Evolutionary conservation across 352 stramenopile species (phyloP), one percentile per base, ranked within the genome.

Genomic region (Pelagophyceae sp.): DNA sequence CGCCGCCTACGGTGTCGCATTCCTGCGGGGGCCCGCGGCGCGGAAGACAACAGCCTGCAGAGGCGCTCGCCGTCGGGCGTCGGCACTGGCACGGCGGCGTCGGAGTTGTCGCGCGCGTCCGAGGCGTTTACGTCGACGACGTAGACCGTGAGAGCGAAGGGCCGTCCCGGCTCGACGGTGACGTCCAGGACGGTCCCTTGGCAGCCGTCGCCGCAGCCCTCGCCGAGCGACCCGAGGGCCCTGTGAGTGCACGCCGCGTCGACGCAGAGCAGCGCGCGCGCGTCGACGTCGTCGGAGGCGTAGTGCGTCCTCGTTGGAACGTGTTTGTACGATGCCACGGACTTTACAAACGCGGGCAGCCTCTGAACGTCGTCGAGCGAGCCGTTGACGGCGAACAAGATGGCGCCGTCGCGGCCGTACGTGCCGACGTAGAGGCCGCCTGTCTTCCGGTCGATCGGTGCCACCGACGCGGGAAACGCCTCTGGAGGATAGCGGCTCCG

Each of bases 61-160:
- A n/a, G n/a, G n/a, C n/a, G n/a, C n/a, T n/a, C 54, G 54, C 54
- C 54, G 54, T n/a, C 54, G 54, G 54, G 54, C 54, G 54, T 63
- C 54, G 54, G 54, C 11, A 63, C 54, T 2, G 54, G 54, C 15
- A 63, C 11, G 2, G 54, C 11, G 11, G 15, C 6, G 2, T 31
- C 54, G n/a, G n/a, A n/a, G 54, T 63, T n/a, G 15, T n/a, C 15
- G 2, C 2, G 11, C 45, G 45, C 54, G 54, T 63, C 54, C 15
- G 54, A 63, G 11, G 54, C 54, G 11, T 2, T 15, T 2, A n/a
- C 54, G 54, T 63, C 54, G 54, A 63, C 54, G 54, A 63, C 6
- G 54, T 63, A 63, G 54, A 63, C 15, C 54, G 54, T n/a, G 11
- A 63, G 15, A 2, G 45, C 23, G 45, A 54, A 54, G 11, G 11